Conservation (phyloP, 2,329 filamentous ascomycete genomes). For the Madurella mycetomatis region DNA sequence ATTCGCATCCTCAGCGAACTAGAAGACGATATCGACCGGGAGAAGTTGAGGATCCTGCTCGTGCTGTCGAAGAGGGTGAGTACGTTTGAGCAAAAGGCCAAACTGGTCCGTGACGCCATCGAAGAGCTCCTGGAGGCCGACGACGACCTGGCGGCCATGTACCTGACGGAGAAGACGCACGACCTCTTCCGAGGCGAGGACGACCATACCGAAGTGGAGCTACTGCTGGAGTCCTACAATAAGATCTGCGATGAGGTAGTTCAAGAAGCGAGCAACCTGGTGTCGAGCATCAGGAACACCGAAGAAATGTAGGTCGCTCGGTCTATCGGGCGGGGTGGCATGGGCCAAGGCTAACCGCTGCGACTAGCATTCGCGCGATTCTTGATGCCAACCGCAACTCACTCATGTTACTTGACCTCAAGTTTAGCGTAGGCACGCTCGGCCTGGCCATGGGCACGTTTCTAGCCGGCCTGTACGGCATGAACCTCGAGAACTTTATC, state of each 20-base stretch:
- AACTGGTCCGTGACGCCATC: constrained; percentile 88
- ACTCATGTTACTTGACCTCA: constrained; percentile 94
- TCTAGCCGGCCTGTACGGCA: constrained; percentile 96
- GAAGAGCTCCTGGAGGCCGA: constrained; percentile 94
- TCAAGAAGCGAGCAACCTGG: constrained; percentile 86
- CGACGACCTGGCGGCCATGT: constrained; percentile 92
- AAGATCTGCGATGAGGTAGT: constrained; percentile 98
- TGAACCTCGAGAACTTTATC: constrained; percentile 98
- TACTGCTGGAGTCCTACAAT: constrained; percentile 94
- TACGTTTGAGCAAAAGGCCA: constrained; percentile 95
- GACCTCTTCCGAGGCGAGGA: constrained; percentile 28
- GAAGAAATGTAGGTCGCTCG: constrained; percentile 86
- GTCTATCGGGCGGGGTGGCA: neutral
- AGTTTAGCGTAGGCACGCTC: constrained; percentile 91
- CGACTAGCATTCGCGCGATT: constrained; percentile 79
- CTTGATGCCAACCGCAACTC: constrained; percentile 95
- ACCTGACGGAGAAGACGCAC: constrained; percentile 76
- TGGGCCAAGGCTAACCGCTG: constrained; percentile 20
- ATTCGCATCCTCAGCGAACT: constrained; percentile 83
- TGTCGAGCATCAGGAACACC: constrained; percentile 93
- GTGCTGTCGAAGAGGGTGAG: constrained; percentile 94
- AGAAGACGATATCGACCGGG: constrained; percentile 93
- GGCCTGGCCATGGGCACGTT: constrained; percentile 94
- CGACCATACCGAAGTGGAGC: constrained; percentile 72
- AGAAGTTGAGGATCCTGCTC: constrained; percentile 84